A percentile compares a stretch with the other conserved stretches of the same genome.
These are phyloP conservation scores for Sanghuangporus weigelae DNA, from an alignment of 1,284 basidiomycete species.

Conservation along the genomic window DNA sequence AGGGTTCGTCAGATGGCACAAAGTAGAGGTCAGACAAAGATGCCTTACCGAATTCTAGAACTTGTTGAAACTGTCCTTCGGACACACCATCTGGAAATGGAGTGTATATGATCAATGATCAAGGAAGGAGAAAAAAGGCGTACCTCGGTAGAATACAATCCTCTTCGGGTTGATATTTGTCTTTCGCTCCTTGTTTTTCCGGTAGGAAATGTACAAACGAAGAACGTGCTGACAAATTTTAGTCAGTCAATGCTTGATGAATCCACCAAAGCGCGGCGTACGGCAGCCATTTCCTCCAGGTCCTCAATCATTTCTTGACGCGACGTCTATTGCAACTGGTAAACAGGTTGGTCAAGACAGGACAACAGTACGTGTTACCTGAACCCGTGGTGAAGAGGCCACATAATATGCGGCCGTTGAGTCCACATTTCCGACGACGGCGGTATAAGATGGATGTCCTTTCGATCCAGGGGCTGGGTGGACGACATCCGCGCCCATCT, in stretches of 20 bases:
- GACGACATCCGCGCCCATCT: slow-evolving; percentile 67
- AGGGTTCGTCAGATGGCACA: slow-evolving; percentile 1
- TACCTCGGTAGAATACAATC: slow-evolving; percentile 71
- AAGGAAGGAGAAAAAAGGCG: slow-evolving; percentile 17
- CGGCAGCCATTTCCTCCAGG: slow-evolving; percentile 54
- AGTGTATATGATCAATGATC: slow-evolving; percentile 2
- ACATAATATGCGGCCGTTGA: slow-evolving; percentile 51
- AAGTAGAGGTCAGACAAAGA: background rate
- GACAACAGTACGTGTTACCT: slow-evolving; percentile 26
- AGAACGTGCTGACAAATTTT: slow-evolving; percentile 40
- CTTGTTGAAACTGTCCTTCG: slow-evolving; percentile 72
- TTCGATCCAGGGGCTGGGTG: slow-evolving; percentile 72
- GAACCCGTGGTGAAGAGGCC: slow-evolving; percentile 50
- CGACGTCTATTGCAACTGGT: slow-evolving; percentile 31
- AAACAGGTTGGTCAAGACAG: background rate
- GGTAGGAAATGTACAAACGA: slow-evolving; percentile 50
- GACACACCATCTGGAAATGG: slow-evolving; percentile 61
- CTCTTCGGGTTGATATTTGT: slow-evolving; percentile 47
- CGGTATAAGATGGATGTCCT: slow-evolving; percentile 69
- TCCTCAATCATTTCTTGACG: slow-evolving; percentile 73
- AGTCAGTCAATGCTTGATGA: slow-evolving; percentile 9
- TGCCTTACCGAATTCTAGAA: slow-evolving; percentile 50
- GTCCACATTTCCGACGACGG: slow-evolving; percentile 72
- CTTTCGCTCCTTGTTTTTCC: slow-evolving; percentile 47
- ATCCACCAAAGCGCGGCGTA: slow-evolving; percentile 24